Conservation (phyloP, 192 early-diverging fungal genomes). For the Gryganskiella cystojenkinii region DNA sequence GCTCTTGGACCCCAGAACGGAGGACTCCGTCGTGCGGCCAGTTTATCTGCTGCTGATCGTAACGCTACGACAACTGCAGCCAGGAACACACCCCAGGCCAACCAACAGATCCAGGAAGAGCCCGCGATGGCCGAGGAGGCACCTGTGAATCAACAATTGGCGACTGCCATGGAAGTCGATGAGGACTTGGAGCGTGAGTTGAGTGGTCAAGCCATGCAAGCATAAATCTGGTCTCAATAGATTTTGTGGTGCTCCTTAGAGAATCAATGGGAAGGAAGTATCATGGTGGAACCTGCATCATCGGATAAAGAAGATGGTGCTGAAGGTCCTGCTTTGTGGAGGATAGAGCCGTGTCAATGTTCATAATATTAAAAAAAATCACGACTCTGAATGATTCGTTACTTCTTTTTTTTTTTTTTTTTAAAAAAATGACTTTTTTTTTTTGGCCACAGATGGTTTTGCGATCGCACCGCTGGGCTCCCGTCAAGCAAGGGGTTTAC, state of each 20-base stretch:
- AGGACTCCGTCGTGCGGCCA: slow-evolving; percentile 31
- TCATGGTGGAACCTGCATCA: too few relatives aligned
- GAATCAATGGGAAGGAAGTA: neutral
- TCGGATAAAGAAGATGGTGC: too few relatives aligned
- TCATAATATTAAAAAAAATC: too few relatives aligned
- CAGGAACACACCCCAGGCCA: slow-evolving; percentile 54
- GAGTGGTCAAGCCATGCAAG: slow-evolving; percentile 56
- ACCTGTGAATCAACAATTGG: slow-evolving; percentile 27
- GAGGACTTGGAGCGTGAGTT: slow-evolving; percentile 65
- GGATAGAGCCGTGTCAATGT: too few relatives aligned
- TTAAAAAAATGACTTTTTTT: too few relatives aligned
- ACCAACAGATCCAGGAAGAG: slow-evolving; percentile 55
- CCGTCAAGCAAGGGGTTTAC: too few relatives aligned
- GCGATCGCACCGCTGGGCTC: too few relatives aligned
- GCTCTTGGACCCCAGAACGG: slow-evolving; percentile 41
- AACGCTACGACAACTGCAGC: slow-evolving; percentile 48
- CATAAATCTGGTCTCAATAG: slow-evolving; percentile 11
- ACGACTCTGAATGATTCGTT: too few relatives aligned
- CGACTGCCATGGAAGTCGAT: slow-evolving; percentile 61
- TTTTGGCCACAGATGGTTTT: too few relatives aligned
- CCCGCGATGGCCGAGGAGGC: slow-evolving; percentile 54
- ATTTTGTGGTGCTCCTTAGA: too few relatives aligned
- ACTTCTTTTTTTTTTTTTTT: too few relatives aligned
- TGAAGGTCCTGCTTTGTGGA: too few relatives aligned
- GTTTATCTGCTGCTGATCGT: slow-evolving; percentile 62